Evolutionary conservation across 2,329 filamentous ascomycete genomes (phyloP).

Genomic region (Aureobasidium sp.): DNA sequence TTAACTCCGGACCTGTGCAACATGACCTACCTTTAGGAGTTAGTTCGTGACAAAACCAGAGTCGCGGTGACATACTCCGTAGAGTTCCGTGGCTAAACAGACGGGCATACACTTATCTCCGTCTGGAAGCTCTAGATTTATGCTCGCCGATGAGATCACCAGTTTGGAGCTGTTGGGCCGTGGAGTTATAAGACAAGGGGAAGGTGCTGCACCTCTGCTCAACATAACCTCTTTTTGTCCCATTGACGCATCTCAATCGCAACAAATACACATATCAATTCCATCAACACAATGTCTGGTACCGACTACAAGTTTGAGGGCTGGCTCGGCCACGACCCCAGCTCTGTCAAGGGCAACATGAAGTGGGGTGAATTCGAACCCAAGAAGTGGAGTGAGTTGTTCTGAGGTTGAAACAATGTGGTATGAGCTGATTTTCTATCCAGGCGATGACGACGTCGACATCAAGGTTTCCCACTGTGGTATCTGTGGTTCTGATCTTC

Average conservation of each 20-base stretch:
- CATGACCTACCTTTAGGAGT: background rate
- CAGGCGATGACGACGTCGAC: constrained; percentile 18
- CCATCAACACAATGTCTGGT: constrained; percentile 12
- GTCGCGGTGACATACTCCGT: background rate
- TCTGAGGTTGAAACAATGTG: background rate
- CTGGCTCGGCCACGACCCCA: constrained; percentile 46
- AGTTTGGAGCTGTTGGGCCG: background rate
- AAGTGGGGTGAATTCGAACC: constrained; percentile 42
- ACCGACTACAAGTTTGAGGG: constrained; percentile 47
- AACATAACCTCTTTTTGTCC: background rate
- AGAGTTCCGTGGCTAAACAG: background rate
- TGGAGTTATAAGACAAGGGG: background rate
- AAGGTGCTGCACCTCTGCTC: background rate
- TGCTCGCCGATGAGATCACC: constrained; percentile 8
- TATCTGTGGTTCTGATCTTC: constrained; percentile 27
- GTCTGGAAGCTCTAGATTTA: background rate
- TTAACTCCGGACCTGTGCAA: background rate
- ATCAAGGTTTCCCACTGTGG: constrained; percentile 33
- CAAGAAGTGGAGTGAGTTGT: constrained; percentile 26
- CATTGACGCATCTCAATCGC: background rate
- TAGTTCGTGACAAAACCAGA: background rate
- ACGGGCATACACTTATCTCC: background rate
- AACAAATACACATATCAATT: background rate
- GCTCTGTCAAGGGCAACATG: constrained; percentile 46
- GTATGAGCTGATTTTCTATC: background rate